Base-by-base conservation (phyloP, 2,329 filamentous ascomycete genomes). In the Trichophyton rubrum region DNA sequence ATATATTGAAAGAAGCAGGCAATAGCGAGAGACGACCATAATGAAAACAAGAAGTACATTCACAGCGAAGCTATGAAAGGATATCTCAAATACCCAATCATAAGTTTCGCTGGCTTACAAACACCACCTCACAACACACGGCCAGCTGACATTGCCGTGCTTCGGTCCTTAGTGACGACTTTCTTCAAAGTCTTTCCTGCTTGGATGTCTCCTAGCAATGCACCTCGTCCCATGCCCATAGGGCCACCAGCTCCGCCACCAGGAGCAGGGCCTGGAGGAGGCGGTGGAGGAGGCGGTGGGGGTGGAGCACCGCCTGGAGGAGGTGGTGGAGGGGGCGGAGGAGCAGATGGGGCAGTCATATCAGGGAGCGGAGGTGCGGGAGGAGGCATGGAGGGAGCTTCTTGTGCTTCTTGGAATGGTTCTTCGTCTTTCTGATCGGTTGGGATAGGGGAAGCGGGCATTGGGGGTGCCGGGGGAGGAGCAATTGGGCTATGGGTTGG, bases 121-220 rank as follows among this genome's bases (percentile, higher is more conserved):
- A 33, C 15, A 20, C 22, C 62, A 62, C 70, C 15, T 64, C 67
- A 71, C 66, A 84, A 67, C 62, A 96, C 91, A 63, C 85, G 83
- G n/a, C 92, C 92, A 22, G 89, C 88, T 61, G 85, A 79, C 59
- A 85, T 73, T 58, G 89, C 82, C 56, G 68, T 74, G 73, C 91
- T 96, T 73, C 85, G 86, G 73, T 99, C 93, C 73, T 89, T 91
- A 0, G 93, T 97, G 72, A 86, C 78, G 24, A 90, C 90, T 80
- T 97, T 97, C 79, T 82, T 90, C 70, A 99, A 77, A 2, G 84
- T 74, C 73, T 74, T 90, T 49, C 93, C 92, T 64, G 84, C 76
- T 70, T 92, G 85, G 63, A 99, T 97, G 71, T 96, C 84, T 62
- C 85, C 85, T 64, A 99, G 74, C 68, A 99, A 80, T 0, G 85